phyloP scores from a whole-genome alignment of 768 basidiomycete genomes.

The Tylopilus vinaceipallidus region DNA sequence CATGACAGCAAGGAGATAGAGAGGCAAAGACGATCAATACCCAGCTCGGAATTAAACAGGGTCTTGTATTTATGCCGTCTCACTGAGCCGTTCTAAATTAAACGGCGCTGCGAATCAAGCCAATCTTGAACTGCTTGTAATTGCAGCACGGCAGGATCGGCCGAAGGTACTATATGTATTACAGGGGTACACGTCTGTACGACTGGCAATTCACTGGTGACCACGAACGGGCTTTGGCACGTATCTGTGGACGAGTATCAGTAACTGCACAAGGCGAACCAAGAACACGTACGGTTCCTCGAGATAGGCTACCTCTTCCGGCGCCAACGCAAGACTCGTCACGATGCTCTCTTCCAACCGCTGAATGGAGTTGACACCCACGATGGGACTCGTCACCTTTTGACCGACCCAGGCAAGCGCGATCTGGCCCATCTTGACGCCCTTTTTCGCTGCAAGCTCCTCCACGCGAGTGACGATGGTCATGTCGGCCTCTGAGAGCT shows the following conservation, averaged over 20 bases:
- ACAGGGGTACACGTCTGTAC: too few species aligned
- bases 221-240: constrained; percentile 16
- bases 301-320: constrained; percentile 27
- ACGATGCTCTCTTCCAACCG: constrained; percentile 34
- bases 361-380: constrained; percentile 37
- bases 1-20: neutral
- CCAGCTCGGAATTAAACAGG: too few species aligned
- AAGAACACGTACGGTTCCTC: constrained; percentile 23
- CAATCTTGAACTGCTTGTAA: too few species aligned
- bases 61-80: too few species aligned
- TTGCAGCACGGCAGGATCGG: too few species aligned
- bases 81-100: too few species aligned
- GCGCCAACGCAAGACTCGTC: too few species aligned
- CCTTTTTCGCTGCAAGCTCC: constrained; percentile 33
- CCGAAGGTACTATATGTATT: too few species aligned
- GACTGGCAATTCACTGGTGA: constrained; percentile 8
- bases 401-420: constrained; percentile 42
- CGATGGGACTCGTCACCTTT: constrained; percentile 45
- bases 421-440: constrained; percentile 51
- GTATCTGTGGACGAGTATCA: constrained; percentile 17
- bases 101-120: too few species aligned
- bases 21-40: too few species aligned
- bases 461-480: constrained; percentile 40
- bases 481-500: constrained; percentile 28
- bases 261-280: neutral